Conservation (phyloP, 768 basidiomycete genomes). For the Sarcomyxa edulis region DNA sequence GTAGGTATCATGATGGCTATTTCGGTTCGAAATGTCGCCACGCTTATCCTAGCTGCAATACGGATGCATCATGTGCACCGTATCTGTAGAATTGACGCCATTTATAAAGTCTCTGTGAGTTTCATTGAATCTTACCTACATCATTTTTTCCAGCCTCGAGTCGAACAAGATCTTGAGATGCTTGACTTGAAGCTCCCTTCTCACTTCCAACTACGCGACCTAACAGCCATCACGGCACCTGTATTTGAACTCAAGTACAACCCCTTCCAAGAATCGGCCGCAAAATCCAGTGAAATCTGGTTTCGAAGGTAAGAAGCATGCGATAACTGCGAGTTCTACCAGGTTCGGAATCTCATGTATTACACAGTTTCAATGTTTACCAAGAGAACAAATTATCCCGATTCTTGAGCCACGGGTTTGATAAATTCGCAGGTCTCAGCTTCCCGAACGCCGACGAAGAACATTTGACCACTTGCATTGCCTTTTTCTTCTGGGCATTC, state of each 20-base stretch:
- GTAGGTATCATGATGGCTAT: too few relatives aligned
- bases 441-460: conserved; percentile 15
- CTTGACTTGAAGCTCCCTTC: too few relatives aligned
- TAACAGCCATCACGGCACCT: background rate
- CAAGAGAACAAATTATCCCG: conserved; percentile 3
- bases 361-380: conserved; percentile 12
- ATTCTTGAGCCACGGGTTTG: conserved; percentile 13
- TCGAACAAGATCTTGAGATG: too few relatives aligned
- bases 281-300: background rate
- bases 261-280: background rate
- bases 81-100: too few relatives aligned
- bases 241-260: background rate
- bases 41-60: too few relatives aligned
- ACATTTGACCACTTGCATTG: conserved; percentile 18
- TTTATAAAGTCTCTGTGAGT: too few relatives aligned
- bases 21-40: too few relatives aligned
- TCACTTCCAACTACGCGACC: background rate
- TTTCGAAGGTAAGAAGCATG: background rate
- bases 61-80: too few relatives aligned
- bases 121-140: too few relatives aligned
- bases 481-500: conserved; percentile 21
- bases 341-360: background rate
- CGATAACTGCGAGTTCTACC: background rate
- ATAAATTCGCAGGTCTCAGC: conserved; percentile 13
- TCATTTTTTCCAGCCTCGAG: too few relatives aligned